phyloP scores from a whole-genome alignment of 2,329 filamentous ascomycete genomes.

The Ceratocystis papillata region DNA sequence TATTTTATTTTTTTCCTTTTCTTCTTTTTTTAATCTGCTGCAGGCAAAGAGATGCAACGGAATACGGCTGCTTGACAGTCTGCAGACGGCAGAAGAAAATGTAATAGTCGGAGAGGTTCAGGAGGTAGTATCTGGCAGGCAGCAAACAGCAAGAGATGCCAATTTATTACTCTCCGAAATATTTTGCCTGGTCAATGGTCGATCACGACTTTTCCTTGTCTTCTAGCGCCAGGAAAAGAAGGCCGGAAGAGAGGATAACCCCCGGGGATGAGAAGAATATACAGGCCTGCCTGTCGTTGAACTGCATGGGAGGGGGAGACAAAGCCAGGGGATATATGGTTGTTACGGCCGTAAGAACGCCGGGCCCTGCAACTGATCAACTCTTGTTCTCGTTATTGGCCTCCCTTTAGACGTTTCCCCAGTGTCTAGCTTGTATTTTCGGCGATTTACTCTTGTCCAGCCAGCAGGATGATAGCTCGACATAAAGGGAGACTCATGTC shows the following conservation, averaged over 20 bases:
- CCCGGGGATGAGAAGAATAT: background rate
- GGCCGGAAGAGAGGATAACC: background rate
- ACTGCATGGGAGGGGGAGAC: too few species aligned
- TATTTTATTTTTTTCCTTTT: background rate
- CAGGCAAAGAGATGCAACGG: too few species aligned
- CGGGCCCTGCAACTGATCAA: background rate
- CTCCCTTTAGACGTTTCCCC: background rate
- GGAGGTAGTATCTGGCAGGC: too few species aligned
- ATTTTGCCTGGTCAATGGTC: background rate
- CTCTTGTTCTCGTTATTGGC: background rate
- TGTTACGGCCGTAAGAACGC: background rate
- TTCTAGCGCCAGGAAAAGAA: constrained; percentile 2
- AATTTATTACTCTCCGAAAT: background rate
- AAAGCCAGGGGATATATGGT: too few species aligned
- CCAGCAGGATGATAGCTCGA: background rate
- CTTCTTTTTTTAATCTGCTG: background rate
- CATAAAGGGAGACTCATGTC: background rate
- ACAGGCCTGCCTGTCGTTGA: too few species aligned
- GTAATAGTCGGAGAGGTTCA: too few species aligned
- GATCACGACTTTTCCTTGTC: background rate
- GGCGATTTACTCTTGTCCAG: background rate
- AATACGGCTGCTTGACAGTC: too few species aligned
- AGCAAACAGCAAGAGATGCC: background rate
- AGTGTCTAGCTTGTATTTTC: background rate
- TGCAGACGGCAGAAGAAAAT: too few species aligned